A percentile compares a stretch with the other conserved stretches of the same genome.
These are phyloP conservation scores for Aquilaria agallochum DNA, from an alignment of 441 rosid genomes.

Conservation along the genomic window DNA sequence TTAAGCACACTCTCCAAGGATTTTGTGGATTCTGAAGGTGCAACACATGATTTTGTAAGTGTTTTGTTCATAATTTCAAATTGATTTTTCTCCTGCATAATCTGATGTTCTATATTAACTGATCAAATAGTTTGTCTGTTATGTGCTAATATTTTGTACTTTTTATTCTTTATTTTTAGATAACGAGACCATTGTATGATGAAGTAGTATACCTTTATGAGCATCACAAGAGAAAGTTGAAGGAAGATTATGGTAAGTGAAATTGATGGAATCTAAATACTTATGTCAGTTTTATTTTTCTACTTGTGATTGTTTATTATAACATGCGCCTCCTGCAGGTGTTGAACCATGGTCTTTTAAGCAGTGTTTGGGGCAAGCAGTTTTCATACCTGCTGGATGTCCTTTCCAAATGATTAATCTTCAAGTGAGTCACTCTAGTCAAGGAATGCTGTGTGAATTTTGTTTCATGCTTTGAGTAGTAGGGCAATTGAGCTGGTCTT, in stretches of 20 bases:
- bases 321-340: conserved; percentile 40
- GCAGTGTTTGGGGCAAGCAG: conserved; percentile 78
- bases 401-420: conserved; percentile 83
- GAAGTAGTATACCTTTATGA: conserved; percentile 55
- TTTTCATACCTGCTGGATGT: conserved; percentile 95
- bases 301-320: not conserved
- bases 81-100: not conserved
- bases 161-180: conserved; percentile 36
- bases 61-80: conserved; percentile 7
- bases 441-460: not conserved
- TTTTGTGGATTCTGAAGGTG: conserved; percentile 33
- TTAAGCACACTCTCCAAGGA: conserved; percentile 37
- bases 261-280: not conserved
- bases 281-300: not conserved
- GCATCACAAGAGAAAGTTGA: conserved; percentile 58
- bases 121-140: no score
- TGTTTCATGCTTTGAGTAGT: no score
- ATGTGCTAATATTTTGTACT: not conserved
- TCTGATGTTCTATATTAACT: no score
- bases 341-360: conserved; percentile 94
- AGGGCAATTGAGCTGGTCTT: no score
- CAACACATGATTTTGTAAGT: conserved; percentile 48
- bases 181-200: conserved; percentile 49
- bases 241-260: conserved; percentile 74
- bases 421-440: conserved; percentile 42